Evolutionary conservation across 2,329 filamentous ascomycete species (phyloP).

Genomic region (Metarhizium robertsii): DNA sequence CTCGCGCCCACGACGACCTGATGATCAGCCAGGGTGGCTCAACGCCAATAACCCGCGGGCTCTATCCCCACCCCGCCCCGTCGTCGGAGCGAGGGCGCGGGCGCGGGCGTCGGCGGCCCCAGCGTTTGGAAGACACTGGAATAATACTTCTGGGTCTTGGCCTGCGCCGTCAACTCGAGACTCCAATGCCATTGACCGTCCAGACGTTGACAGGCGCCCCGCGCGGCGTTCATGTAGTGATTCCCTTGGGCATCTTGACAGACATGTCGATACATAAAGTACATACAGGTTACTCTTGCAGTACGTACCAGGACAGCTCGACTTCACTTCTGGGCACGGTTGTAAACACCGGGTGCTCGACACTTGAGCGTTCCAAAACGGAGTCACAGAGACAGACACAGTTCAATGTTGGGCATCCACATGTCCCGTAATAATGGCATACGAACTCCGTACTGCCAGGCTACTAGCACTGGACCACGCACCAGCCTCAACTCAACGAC

Average conservation of each 20-base stretch:
- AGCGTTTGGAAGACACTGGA: constrained; percentile 13
- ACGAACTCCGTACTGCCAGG: neutral
- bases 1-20: constrained; percentile 6
- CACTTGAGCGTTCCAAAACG: neutral
- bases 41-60: constrained; percentile 2
- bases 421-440: neutral
- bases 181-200: neutral
- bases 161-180: neutral
- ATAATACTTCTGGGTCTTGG: neutral
- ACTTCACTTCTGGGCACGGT: too few relatives aligned
- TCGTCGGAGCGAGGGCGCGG: neutral
- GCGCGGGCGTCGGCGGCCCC: neutral
- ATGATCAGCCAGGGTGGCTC: constrained; percentile 11
- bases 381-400: neutral
- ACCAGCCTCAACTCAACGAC: constrained; percentile 6
- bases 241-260: too few relatives aligned
- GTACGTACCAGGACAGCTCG: too few relatives aligned
- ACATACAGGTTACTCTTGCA: too few relatives aligned
- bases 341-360: too few relatives aligned
- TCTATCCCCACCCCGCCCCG: constrained; percentile 6
- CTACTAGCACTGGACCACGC: neutral
- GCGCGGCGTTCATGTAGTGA: neutral
- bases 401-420: neutral
- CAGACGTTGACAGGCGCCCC: neutral
- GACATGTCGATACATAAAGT: too few relatives aligned